Evolutionary conservation across 176 grass and related monocot genomes (phyloP), one percentile per base, ranked within the genome.

Genomic region (Cenchrus americanus): DNA sequence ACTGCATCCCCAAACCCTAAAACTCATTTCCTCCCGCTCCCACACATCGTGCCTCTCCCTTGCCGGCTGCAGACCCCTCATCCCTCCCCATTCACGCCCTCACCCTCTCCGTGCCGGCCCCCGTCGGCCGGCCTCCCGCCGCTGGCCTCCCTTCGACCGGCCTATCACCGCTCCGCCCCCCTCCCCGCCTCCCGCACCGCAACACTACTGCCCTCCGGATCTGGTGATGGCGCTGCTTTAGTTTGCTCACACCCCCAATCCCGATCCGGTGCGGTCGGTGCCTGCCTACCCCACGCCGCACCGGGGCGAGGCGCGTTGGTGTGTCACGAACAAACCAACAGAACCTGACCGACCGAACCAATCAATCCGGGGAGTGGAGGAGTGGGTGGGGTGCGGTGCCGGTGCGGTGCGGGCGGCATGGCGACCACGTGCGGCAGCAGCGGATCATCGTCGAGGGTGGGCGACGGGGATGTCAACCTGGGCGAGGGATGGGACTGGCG

Each of bases 371-470:
- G 60, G 86, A 48, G 23, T 53, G 18, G 5, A 10, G 32, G 3
- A 34, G 32, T 34, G 32, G 32, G n/a, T n/a, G n/a, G 32, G 32
- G 32, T 3, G 32, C 32, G 32, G 51, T 15, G 72, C 32, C 32
- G 14, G 51, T 7, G 62, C 32, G 34, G 40, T 14, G 42, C 42
- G 42, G 42, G 81, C 15, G 87, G 27, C 51, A 90, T 90, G 88
- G 80, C 75, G 68, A 62, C 61, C 15, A 53, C 71, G 24, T 64
- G 71, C 2, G 59, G 54, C 42, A 44, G 62, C 37, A 44, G 62
- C 37, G 81, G 69, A 62, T 83, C 88, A 84, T 74, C 84, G 80
- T 82, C 80, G 74, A 86, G 84, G 88, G 80, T 87, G 30, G 80
- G 88, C 6, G 84, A 87, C 75, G 50, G 74, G 84, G 88, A 68